Percentiles rank a stretch among this genome's conserved stretches.
phyloP scores from a whole-genome alignment of 208 protist species.

The Leishmania braziliensis region DNA sequence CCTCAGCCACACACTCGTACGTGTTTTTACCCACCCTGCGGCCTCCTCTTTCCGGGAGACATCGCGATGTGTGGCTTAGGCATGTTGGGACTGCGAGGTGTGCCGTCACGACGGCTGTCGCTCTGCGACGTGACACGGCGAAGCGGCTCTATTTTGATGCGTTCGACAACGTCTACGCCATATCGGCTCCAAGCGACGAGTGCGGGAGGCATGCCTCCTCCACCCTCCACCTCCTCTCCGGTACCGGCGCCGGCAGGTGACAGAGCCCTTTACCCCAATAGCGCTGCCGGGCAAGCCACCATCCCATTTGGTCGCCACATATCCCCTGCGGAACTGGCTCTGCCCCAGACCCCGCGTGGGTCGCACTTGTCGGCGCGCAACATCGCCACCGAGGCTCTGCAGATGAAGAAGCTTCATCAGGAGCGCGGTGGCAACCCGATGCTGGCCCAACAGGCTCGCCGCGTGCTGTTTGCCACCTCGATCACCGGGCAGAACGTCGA shows the following conservation, averaged over 20 bases:
- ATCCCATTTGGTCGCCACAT: conserved; percentile 32
- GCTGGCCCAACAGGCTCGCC: conserved; percentile 90
- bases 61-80: background rate
- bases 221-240: conserved; percentile 11
- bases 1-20: background rate
- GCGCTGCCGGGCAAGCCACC: conserved; percentile 24
- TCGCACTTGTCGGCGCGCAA: conserved; percentile 86
- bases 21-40: background rate
- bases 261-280: conserved; percentile 21
- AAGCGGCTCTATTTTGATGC: background rate
- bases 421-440: conserved; percentile 89
- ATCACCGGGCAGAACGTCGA: conserved; percentile 86
- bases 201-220: conserved; percentile 4
- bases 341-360: conserved; percentile 69
- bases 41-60: background rate
- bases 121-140: background rate
- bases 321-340: conserved; percentile 63
- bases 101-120: background rate
- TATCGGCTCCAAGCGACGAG: conserved; percentile 19
- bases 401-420: conserved; percentile 93
- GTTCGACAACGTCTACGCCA: background rate
- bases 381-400: conserved; percentile 86
- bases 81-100: background rate
- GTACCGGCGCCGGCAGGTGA: conserved; percentile 14
- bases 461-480: conserved; percentile 89